Conservation (phyloP, 2,329 filamentous ascomycete genomes). For the Fusarium neocosmosporiellum region DNA sequence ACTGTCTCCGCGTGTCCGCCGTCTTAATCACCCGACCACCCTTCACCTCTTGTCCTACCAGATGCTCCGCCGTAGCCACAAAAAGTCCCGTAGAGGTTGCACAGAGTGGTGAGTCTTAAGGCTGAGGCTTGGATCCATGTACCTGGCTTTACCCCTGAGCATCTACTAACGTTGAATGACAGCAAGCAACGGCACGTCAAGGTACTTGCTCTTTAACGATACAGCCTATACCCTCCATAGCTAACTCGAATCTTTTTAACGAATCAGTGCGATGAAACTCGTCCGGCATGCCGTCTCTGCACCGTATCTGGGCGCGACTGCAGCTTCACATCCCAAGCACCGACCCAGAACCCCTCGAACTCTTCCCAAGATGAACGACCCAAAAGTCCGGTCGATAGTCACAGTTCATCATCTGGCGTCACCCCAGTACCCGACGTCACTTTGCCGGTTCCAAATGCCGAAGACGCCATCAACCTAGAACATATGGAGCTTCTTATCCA, state of each 20-base stretch:
- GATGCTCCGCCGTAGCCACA: slow-evolving; percentile 37
- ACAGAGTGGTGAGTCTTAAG: slow-evolving; percentile 19
- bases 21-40: not conserved
- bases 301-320: slow-evolving; percentile 12
- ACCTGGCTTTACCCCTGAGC: not conserved
- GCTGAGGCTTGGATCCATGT: not conserved
- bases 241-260: slow-evolving; percentile 11
- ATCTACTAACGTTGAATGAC: not conserved
- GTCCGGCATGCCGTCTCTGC: slow-evolving; percentile 25
- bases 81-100: slow-evolving; percentile 33
- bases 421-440: not conserved
- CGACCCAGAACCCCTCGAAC: rapidly evolving
- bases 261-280: slow-evolving; percentile 33
- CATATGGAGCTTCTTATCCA: slow-evolving; percentile 29
- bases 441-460: rapidly evolving
- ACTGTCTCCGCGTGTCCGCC: not conserved
- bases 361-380: not conserved
- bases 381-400: not conserved
- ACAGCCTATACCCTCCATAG: rapidly evolving
- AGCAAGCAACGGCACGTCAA: slow-evolving; percentile 35
- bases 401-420: not conserved
- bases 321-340: slow-evolving; percentile 9
- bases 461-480: slow-evolving; percentile 4
- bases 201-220: not conserved
- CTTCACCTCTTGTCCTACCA: not conserved